Base-by-base conservation (phyloP, 768 basidiomycete species). In the Rhodotorula kratochvilovae region DNA sequence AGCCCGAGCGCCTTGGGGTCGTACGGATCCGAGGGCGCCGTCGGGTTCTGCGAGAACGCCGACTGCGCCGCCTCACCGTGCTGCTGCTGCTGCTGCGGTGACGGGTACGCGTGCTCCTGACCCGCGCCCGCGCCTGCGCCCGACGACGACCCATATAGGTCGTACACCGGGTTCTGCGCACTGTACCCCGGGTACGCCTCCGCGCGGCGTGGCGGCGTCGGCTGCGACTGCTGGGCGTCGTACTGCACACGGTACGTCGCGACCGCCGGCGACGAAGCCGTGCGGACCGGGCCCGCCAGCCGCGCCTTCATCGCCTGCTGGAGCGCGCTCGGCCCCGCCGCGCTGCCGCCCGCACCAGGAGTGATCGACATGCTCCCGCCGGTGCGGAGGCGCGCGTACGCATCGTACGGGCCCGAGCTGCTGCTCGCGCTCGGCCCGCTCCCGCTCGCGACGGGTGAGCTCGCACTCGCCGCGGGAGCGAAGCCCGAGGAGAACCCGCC, bases 121-220 rank as follows among this genome's bases (percentile, higher is more conserved):
- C 6, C 27, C 29, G n/a, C 25, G 48, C 15, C 5, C 45, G 45
- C n/a, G n/a, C 36, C 56, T 57, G 17, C 11, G 35, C 15, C 56
- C 29, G 51, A 72, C 27, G 68, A 60, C 10, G 74, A 74, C 23
- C 75, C 77, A 64, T 77, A 77, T 57, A 70, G 45, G 61, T 71
- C 72, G 68, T 76, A 76, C 16, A 76, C 60, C 19, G 77, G 76
- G 39, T 55, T 70, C 42, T 43, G 39, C 45, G 35, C 42, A 53
- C 27, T 21, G 63, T 65, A 70, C 5, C 50, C 27, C 23, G 68
- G 68, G 59, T 61, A 70, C 10, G 68, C 39, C 33, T 63, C 17
- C 23, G 31, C 4, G 2, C 43, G 0, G 29, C 55, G 33, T 17
- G n/a, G 42, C 17, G 25, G 21, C 39, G 43, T 23, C 33, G 36